Conservation (phyloP, 805 yeast species). For the Metschnikowia hibisci region DNA sequence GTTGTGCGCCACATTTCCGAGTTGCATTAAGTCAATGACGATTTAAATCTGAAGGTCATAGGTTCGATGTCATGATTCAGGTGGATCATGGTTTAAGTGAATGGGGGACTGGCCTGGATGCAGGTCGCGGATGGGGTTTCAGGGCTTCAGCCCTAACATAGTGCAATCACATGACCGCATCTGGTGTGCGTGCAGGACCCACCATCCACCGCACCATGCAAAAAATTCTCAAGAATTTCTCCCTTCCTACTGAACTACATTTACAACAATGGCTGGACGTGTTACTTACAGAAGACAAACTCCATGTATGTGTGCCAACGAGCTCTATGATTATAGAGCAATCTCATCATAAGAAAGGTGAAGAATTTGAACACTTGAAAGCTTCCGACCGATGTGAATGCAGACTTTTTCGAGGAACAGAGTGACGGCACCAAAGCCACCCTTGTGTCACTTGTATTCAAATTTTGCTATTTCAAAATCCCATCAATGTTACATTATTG, state of each 20-base stretch:
- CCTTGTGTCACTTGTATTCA: no score
- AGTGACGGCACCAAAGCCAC: no score
- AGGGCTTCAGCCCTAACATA: slow-evolving; percentile 19
- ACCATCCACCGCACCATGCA: slow-evolving; percentile 14
- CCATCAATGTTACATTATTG: no score
- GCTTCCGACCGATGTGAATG: neutral
- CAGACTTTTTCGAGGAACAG: no score
- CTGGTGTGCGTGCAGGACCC: slow-evolving; percentile 12
- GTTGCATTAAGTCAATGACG: neutral
- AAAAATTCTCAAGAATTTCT: slow-evolving; percentile 13
- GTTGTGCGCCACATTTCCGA: neutral
- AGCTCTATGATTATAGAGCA: neutral
- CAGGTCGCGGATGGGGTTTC: neutral
- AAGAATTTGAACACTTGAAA: neutral
- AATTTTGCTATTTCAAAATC: no score
- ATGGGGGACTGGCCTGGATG: no score
- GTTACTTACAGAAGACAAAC: slow-evolving; percentile 28
- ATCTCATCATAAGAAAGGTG: neutral
- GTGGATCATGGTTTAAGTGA: neutral
- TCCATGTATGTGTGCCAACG: slow-evolving; percentile 33
- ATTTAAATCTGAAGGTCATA: no score
- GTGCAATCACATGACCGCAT: slow-evolving; percentile 10
- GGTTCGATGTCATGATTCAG: no score
- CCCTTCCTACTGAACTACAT: slow-evolving; percentile 8
- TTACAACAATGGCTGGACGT: slow-evolving; percentile 83